Evolutionary conservation across 2,329 filamentous ascomycete genomes (phyloP), one percentile per base, ranked within the genome.

Genomic region (Aspergillus amoenus): DNA sequence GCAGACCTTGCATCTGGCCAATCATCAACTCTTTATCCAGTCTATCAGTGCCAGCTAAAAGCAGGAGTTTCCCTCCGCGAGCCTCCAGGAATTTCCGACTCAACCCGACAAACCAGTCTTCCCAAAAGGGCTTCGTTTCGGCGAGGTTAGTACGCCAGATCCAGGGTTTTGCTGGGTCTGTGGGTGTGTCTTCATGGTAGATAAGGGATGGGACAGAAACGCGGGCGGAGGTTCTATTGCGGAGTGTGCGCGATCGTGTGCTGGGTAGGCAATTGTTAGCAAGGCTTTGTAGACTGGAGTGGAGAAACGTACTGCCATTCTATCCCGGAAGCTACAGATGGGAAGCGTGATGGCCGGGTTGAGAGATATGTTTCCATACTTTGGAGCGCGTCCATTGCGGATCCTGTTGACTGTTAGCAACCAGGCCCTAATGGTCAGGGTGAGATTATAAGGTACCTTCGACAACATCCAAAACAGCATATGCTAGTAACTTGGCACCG

Each of bases 331-430:
- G 89, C 82, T 17, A 96, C 66, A 12, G 86, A 88, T n/a, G 85
- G 79, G 68, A 99, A 99, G 2, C 87, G 85, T 8, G 81, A 79
- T 0, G 94, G 94, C 21, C 94, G 84, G 4, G 88, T 92, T 1
- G 89, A 87, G 18, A 99, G 82, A 73, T 97, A 97, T 3, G 88
- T 89, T 64, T 94, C 89, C 94, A 99, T 99, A 73, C 89, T 93
- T 73, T 92, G 87, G 52, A 99, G 81, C 3, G 94, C 93, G 72
- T 97, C 94, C 74, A 99, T 93, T 34, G 94, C 94, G 0, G 91
- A 96, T 11, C 94, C 84, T 78, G 43, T 6, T 32, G 30, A 15
- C 17, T 2, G 27, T 41, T 3, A 47, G 17, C 13, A 17, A 2
- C 17, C 18, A 12, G 2, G 11, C n/a, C 9, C 21, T 9, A 50